Conservation (phyloP, 148 eudicot genomes). For the Rhododendron vialii region DNA sequence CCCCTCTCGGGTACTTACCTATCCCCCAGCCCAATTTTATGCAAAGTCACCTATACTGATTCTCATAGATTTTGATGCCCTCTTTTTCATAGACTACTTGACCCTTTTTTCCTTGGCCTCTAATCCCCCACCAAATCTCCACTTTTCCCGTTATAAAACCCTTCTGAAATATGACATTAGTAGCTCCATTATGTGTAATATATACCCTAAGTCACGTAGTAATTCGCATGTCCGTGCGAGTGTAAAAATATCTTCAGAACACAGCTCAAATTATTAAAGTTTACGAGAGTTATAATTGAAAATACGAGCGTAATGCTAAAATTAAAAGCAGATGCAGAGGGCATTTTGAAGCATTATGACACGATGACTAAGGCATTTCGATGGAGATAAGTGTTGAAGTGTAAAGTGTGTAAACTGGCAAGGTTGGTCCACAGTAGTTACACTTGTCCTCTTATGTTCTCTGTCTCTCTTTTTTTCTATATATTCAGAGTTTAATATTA, state of each 20-base stretch:
- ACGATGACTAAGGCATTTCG: no score
- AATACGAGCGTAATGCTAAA: no score
- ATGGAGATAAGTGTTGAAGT: no score
- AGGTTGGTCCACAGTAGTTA: neutral
- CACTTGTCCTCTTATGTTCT: neutral
- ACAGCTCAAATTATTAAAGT: no score
- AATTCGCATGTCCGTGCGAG: no score
- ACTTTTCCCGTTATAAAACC: no score
- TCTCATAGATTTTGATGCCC: neutral
- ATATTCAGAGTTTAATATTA: neutral
- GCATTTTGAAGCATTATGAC: no score
- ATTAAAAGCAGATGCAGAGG: no score
- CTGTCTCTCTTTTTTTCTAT: neutral
- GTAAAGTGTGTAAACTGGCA: neutral
- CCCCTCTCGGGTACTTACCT: neutral
- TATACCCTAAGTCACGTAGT: no score
- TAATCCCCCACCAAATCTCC: constrained; percentile 2
- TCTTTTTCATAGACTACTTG: neutral
- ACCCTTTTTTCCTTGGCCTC: neutral
- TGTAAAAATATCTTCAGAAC: no score
- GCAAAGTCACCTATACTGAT: neutral
- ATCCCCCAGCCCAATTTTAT: neutral
- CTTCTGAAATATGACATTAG: neutral
- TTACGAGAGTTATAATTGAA: no score
- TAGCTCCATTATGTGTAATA: neutral